Evolutionary conservation across 495 filamentous ascomycete species (phyloP).

Genomic region (Talaromyces borbonicus): DNA sequence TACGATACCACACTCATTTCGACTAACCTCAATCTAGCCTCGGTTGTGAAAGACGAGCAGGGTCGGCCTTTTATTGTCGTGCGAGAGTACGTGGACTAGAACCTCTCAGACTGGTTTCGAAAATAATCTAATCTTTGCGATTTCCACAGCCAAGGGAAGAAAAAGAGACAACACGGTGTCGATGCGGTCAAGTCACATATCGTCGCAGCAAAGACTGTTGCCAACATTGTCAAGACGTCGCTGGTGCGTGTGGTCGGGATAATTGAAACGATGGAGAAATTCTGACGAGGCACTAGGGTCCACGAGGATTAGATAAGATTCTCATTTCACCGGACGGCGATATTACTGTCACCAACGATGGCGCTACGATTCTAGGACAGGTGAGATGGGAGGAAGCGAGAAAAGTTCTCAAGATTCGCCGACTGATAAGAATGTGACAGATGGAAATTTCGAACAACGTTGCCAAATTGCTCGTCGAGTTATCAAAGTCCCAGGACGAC

Average conservation of each 20-base stretch:
- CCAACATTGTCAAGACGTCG: conserved; percentile 95
- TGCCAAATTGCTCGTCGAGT: conserved; percentile 88
- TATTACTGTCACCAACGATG: conserved; percentile 99
- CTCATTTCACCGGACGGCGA: conserved; percentile 97
- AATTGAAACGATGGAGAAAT: background rate
- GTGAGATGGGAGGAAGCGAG: conserved; percentile 26
- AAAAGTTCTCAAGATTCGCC: background rate
- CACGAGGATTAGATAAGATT: conserved; percentile 96
- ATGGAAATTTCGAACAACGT: conserved; percentile 99
- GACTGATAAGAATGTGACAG: too few species aligned
- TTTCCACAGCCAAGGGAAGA: conserved; percentile 76
- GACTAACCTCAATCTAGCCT: conserved; percentile 48
- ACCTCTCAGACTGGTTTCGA: too few species aligned
- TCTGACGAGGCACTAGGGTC: conserved; percentile 49
- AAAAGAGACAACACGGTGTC: conserved; percentile 91
- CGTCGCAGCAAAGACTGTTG: conserved; percentile 87
- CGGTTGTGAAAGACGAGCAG: conserved; percentile 83
- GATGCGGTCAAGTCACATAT: conserved; percentile 98
- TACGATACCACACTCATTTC: background rate
- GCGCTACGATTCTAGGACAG: conserved; percentile 90
- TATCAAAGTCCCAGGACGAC: conserved; percentile 98
- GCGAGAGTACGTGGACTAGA: conserved; percentile 94
- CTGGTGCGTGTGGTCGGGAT: conserved; percentile 37
- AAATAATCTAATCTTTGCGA: too few species aligned
- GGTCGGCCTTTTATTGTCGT: conserved; percentile 97